Evolutionary conservation across 2,329 filamentous ascomycete genomes (phyloP), one percentile per base, ranked within the genome.

Genomic region (Nemania diffusa): DNA sequence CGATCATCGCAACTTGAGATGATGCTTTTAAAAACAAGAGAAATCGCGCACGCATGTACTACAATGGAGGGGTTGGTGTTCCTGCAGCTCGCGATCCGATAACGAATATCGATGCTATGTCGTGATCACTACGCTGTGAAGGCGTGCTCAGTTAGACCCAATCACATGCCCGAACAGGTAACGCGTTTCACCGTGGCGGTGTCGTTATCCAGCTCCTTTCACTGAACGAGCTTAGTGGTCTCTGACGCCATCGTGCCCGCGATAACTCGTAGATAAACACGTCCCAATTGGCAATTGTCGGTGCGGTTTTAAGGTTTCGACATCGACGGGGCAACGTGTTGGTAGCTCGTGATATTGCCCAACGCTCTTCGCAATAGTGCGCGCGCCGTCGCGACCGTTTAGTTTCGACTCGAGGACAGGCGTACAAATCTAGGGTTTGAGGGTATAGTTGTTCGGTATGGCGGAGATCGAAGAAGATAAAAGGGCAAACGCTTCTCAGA

Each of bases 401-500:
- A 60, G 8, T 27, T 24, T 13, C 11, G 5, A 15, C 46, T 26
- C 22, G 9, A 22, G 44, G 20, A 5, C 44, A 5, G 5, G 44
- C 6, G 6, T 22, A 48, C 22, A 26, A 9, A 15, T 2, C 8
- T 26, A 26, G n/a, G 15, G 9, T 9, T 27, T 50, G 7, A 24
- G 11, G 11, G 20, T 22, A 22, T 46, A 57, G 29, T 27, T 34
- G 32, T 6, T 20, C 29, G 57, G 13, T 2, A 71, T 56, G 55
- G 67, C 62, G 53, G 46, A 57, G 24, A 68, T 56, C 46, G 56
- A 65, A n/a, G 70, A 72, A 50, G 71, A 73, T 20, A 57, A 51
- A 8, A n/a, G 62, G 17, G 56, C 64, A 3, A 60, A 59, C 9
- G 40, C 44, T 27, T 55, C 55, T 20, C 71, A 71, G 4, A 67